A percentile compares a stretch with the other conserved stretches of the same genome.
Conservation (phyloP, 805 yeast genomes). For the Candida yuanshanica region DNA sequence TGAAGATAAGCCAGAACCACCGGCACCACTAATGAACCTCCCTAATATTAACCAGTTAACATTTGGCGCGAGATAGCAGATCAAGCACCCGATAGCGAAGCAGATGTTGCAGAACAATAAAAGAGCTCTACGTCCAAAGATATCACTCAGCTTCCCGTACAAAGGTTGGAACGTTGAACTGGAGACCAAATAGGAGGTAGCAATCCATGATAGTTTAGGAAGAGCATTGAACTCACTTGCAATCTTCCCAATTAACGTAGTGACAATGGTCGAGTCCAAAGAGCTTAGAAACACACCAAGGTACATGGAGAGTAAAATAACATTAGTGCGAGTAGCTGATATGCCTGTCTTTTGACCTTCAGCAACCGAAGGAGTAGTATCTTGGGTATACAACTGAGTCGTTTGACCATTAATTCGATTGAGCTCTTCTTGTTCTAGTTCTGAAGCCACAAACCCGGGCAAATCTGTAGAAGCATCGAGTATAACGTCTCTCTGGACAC, state of each 20-base stretch:
- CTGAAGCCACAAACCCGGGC: conserved; percentile 30
- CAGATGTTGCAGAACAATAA: conserved; percentile 45
- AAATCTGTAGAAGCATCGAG: conserved; percentile 28
- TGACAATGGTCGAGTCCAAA: conserved; percentile 60
- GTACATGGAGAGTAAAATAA: conserved; percentile 38
- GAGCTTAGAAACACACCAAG: conserved; percentile 55
- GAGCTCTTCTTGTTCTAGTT: conserved; percentile 27
- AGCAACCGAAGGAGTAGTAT: neutral
- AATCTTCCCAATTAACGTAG: conserved; percentile 58
- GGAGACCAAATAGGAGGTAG: conserved; percentile 61
- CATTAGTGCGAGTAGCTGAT: conserved; percentile 16
- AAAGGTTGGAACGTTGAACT: conserved; percentile 72
- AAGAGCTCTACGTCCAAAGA: conserved; percentile 58
- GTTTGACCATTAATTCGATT: neutral
- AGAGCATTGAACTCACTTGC: conserved; percentile 65
- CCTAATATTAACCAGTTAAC: conserved; percentile 44
- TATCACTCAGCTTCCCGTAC: conserved; percentile 65
- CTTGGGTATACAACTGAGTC: neutral
- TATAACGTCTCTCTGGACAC: conserved; percentile 15
- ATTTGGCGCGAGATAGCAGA: conserved; percentile 38
- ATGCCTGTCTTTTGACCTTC: conserved; percentile 5
- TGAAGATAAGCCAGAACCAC: conserved; percentile 83
- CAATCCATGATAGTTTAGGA: conserved; percentile 66
- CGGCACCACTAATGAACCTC: conserved; percentile 73
- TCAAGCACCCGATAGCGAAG: conserved; percentile 53